Base-by-base conservation (phyloP, 768 basidiomycete species). In the Lactifluus rugatus region DNA sequence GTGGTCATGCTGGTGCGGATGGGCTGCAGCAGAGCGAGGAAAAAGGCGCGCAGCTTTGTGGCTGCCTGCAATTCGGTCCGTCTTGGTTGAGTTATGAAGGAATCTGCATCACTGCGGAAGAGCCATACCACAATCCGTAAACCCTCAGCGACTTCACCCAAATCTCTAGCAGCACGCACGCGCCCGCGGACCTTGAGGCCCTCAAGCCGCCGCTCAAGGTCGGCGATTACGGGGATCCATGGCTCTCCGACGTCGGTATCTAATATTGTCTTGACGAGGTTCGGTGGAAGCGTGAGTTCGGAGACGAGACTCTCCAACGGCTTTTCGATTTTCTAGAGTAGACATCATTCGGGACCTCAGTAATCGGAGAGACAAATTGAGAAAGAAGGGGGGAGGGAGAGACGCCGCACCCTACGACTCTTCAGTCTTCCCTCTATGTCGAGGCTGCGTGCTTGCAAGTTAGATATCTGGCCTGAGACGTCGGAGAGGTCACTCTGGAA, bases 401-500 rank as follows among this genome's bases (percentile, higher is more conserved):
- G 13, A 73, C 82, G 52, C 66, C 82, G 52, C 66, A 96, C 96
- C 74, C 85, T 80, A 52, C 96, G 80, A 57, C 85, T 89, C 69
- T 85, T 87, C 57, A 98, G 77, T 57, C 86, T 81, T 59, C 80
- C 81, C 62, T 98, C 96, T 17, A 98, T 96, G 42, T 88, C 88
- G 63, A 89, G 87, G 68, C 92, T 94, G 34, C 91, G 79, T 62
- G 83, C 81, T 67, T 98, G 96, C 23, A 99, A 77, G 62, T 97
- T 92, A 1, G 91, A 88, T 69, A 99, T 95, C 69, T 99, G 94
- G 3, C 93, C 90, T 2, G 96, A 97, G 10, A 98, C 96, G 1
- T 87, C 85, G 5, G 92, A 89, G 21, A 99, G 77, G 70, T 99
- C 95, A 65, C 79, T 87, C 71, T 97, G 95, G 67, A 99, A 99